phyloP scores from a whole-genome alignment of 345 rosid genomes.

The Eucalyptus cladocalyx region DNA sequence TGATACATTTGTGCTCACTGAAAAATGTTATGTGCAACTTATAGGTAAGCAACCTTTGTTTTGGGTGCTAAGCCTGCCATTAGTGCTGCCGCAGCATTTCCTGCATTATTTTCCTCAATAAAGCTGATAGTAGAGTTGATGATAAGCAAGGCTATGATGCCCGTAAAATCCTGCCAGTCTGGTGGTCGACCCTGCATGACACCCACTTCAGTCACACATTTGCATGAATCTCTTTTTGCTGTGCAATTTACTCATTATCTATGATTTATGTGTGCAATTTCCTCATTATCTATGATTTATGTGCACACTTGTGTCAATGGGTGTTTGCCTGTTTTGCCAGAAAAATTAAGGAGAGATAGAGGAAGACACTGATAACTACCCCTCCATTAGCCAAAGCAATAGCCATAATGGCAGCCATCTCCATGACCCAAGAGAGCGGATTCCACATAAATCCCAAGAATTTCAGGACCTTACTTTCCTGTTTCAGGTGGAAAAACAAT shows the following conservation, averaged over 20 bases:
- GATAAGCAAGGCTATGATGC: slow-evolving; percentile 53
- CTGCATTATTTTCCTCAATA: slow-evolving; percentile 83
- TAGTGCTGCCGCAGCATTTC: slow-evolving; percentile 79
- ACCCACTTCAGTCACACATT: neutral
- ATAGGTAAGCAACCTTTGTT: slow-evolving; percentile 29
- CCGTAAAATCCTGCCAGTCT: slow-evolving; percentile 83
- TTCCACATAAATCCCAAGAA: slow-evolving; percentile 95
- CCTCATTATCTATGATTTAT: neutral
- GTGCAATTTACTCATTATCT: neutral
- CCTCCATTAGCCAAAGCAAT: slow-evolving; percentile 76
- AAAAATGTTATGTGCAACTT: neutral
- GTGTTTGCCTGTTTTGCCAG: neutral
- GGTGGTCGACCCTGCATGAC: slow-evolving; percentile 64
- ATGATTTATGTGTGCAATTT: neutral
- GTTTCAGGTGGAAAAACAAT: slow-evolving; percentile 1
- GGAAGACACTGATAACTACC: slow-evolving; percentile 8
- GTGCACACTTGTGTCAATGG: neutral
- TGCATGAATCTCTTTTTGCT: neutral
- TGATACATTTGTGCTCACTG: neutral
- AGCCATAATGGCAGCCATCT: slow-evolving; percentile 85
- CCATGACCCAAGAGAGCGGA: slow-evolving; percentile 94
- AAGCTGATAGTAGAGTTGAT: slow-evolving; percentile 80
- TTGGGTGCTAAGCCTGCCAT: slow-evolving; percentile 72
- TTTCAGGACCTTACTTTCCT: slow-evolving; percentile 64
- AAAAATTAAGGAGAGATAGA: neutral